Evolutionary conservation across 176 grass and related monocot species (phyloP).

Genomic region (Zea luxurians): DNA sequence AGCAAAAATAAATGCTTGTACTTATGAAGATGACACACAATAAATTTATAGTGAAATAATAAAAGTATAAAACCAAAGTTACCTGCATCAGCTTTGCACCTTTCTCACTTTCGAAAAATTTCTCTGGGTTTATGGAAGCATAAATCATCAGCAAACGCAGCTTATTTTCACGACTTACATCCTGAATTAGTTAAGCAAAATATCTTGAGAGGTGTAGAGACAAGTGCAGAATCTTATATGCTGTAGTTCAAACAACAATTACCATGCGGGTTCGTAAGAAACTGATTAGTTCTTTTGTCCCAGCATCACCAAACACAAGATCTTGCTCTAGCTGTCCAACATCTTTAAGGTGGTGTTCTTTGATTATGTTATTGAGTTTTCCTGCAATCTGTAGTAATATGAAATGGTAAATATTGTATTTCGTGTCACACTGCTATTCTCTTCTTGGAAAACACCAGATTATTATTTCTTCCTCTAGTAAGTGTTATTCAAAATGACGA

Average conservation of each 20-base stretch:
- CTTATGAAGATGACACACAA: neutral
- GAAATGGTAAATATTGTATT: slow-evolving; percentile 24
- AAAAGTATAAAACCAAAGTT: slow-evolving; percentile 18
- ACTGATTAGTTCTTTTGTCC: slow-evolving; percentile 89
- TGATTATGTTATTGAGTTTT: slow-evolving; percentile 83
- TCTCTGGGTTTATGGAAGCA: slow-evolving; percentile 69
- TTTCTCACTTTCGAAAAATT: slow-evolving; percentile 80
- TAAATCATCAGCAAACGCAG: slow-evolving; percentile 95
- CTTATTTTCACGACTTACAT: slow-evolving; percentile 81
- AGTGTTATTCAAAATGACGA: neutral
- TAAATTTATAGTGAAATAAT: neutral
- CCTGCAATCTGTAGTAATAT: slow-evolving; percentile 73
- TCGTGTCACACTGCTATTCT: neutral
- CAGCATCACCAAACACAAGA: slow-evolving; percentile 94
- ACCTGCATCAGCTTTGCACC: slow-evolving; percentile 87
- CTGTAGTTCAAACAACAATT: slow-evolving; percentile 42
- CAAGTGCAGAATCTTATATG: neutral
- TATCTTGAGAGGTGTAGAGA: slow-evolving; percentile 3
- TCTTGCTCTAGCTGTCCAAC: slow-evolving; percentile 93
- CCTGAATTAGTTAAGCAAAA: slow-evolving; percentile 55
- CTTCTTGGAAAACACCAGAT: neutral
- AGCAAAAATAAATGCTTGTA: neutral
- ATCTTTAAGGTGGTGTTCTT: slow-evolving; percentile 81
- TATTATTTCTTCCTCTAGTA: neutral
- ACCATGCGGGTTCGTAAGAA: slow-evolving; percentile 81